Evolutionary conservation across 768 basidiomycete species (phyloP).

Genomic region (Suillus weaverae): DNA sequence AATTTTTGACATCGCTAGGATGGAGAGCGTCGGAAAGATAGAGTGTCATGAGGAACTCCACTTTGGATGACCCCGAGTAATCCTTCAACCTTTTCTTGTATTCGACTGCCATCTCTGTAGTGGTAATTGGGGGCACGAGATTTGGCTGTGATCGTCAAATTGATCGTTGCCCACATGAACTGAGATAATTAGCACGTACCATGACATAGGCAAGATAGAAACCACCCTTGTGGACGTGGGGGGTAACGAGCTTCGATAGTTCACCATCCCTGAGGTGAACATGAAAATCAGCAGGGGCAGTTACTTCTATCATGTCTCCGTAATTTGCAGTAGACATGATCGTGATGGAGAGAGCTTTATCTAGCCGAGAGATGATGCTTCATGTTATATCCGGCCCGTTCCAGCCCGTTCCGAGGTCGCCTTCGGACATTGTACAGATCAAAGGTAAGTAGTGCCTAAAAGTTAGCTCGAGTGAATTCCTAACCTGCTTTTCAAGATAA

Average conservation of each 20-base stretch:
- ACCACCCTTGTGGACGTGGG: constrained; percentile 88
- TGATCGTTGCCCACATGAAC: constrained; percentile 12
- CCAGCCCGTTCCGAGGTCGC: background rate
- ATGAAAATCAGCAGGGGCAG: constrained; percentile 88
- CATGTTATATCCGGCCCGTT: background rate
- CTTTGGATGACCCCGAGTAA: constrained; percentile 59
- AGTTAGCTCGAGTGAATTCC: background rate
- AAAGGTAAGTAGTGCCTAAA: too few species aligned
- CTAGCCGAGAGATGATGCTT: background rate
- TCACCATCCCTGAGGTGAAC: constrained; percentile 92
- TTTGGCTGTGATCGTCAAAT: constrained; percentile 67
- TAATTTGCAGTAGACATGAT: constrained; percentile 25
- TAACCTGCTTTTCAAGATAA: background rate
- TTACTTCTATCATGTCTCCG: constrained; percentile 16
- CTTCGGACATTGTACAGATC: too few species aligned
- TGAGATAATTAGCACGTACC: constrained; percentile 48
- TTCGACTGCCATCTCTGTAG: constrained; percentile 72
- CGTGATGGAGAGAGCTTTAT: constrained; percentile 24
- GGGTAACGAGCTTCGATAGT: constrained; percentile 79
- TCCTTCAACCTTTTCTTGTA: constrained; percentile 76
- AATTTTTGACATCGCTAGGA: constrained; percentile 87
- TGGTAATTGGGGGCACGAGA: constrained; percentile 84
- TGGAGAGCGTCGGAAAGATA: constrained; percentile 93
- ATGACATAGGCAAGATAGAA: constrained; percentile 94
- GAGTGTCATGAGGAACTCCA: constrained; percentile 93